phyloP scores from a whole-genome alignment of 1,284 basidiomycete species.

The Peniophora sp. region DNA sequence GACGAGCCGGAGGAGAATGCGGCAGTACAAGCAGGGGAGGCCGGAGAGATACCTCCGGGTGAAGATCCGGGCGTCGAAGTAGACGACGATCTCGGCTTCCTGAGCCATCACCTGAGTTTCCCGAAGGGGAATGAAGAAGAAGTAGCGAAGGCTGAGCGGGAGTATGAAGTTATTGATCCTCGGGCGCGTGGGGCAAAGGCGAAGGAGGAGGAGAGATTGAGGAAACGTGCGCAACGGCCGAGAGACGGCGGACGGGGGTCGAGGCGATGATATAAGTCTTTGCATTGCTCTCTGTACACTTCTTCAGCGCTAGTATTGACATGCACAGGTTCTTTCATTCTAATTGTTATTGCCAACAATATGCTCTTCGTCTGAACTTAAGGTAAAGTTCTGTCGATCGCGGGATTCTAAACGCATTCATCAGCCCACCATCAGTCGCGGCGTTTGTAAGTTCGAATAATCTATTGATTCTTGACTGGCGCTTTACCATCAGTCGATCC shows the following conservation, averaged over 20 bases:
- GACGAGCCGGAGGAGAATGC: conserved; percentile 21
- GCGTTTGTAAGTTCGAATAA: too few relatives aligned
- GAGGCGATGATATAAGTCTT: too few relatives aligned
- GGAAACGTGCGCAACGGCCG: conserved; percentile 36
- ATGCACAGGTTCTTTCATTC: too few relatives aligned
- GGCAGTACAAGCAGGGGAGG: conserved; percentile 14
- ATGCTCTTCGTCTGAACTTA: too few relatives aligned
- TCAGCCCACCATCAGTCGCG: too few relatives aligned
- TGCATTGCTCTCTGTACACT: too few relatives aligned
- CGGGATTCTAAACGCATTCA: too few relatives aligned
- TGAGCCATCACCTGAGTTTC: conserved; percentile 71
- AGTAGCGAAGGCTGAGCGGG: conserved; percentile 73
- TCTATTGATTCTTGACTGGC: too few relatives aligned
- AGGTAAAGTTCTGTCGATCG: too few relatives aligned
- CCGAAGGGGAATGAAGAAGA: conserved; percentile 75
- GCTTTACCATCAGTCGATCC: too few relatives aligned
- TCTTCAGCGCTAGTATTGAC: too few relatives aligned
- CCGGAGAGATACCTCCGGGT: conserved; percentile 8
- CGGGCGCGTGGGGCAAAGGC: conserved; percentile 61
- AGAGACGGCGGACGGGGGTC: conserved; percentile 1
- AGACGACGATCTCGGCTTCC: conserved; percentile 76
- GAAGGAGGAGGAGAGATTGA: conserved; percentile 64
- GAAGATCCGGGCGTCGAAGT: conserved; percentile 62
- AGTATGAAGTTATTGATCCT: conserved; percentile 87
- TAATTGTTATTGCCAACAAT: too few relatives aligned